phyloP scores from a whole-genome alignment of 768 basidiomycete species.

The Pleurotus salmoneostramineus region DNA sequence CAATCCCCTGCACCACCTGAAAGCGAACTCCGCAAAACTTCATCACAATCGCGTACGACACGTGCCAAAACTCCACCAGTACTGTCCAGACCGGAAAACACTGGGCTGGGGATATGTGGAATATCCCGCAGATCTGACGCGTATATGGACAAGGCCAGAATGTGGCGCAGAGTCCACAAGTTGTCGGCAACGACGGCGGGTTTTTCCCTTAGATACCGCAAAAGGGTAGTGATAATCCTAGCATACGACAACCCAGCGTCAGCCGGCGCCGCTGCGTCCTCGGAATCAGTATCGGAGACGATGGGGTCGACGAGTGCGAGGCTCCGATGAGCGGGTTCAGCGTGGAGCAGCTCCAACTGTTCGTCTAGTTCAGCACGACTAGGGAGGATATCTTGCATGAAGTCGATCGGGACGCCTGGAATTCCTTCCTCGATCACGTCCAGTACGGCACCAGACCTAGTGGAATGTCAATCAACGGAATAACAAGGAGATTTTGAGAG shows the following conservation, averaged over 20 bases:
- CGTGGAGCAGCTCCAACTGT: constrained; percentile 41
- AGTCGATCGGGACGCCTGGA: constrained; percentile 31
- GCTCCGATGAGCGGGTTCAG: constrained; percentile 46
- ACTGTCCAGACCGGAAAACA: constrained; percentile 31
- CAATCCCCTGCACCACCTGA: not conserved
- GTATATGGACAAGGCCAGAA: constrained; percentile 59
- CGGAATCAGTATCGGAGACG: constrained; percentile 34
- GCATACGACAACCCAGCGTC: constrained; percentile 69
- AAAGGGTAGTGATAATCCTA: constrained; percentile 52
- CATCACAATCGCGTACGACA: constrained; percentile 22
- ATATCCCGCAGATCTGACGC: constrained; percentile 59
- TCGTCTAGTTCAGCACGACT: constrained; percentile 38
- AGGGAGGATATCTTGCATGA: constrained; percentile 52
- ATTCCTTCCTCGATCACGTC: constrained; percentile 27
- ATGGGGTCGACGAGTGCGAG: constrained; percentile 58
- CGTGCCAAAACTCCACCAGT: constrained; percentile 20
- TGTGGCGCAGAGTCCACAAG: constrained; percentile 66
- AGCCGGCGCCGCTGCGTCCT: constrained; percentile 11
- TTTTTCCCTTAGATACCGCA: constrained; percentile 53
- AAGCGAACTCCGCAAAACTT: not conserved
- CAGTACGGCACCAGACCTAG: constrained; percentile 46
- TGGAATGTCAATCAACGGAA: constrained; percentile 3
- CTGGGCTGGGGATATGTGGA: constrained; percentile 40
- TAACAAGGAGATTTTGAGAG: not conserved
- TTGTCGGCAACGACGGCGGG: constrained; percentile 57